These are phyloP conservation scores for Aspergillus hortae DNA, from an alignment of 2,329 filamentous ascomycete species.

Conservation along the genomic window DNA sequence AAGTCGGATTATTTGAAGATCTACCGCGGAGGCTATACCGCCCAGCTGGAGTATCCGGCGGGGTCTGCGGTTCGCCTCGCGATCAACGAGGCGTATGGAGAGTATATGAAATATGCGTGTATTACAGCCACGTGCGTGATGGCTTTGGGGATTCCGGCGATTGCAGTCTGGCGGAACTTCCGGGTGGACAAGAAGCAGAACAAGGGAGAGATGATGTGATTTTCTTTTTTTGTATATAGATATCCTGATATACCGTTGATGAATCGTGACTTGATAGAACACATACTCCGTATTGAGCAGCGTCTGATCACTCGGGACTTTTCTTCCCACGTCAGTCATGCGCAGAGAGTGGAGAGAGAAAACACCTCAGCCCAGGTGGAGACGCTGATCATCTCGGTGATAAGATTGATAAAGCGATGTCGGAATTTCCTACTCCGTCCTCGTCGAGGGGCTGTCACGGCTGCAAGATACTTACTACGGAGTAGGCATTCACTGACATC, in stretches of 20 bases:
- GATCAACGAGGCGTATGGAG: conserved; percentile 29
- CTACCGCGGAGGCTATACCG: conserved; percentile 22
- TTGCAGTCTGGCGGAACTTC: conserved; percentile 26
- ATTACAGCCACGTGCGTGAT: conserved; percentile 25
- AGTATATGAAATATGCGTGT: conserved; percentile 25
- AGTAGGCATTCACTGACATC: background rate
- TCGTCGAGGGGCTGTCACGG: background rate
- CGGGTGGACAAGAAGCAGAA: conserved; percentile 28
- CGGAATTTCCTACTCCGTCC: background rate
- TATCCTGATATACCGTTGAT: no score
- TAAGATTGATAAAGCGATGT: conserved; percentile 11
- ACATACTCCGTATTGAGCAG: background rate
- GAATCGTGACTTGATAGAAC: background rate
- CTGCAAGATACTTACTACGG: background rate
- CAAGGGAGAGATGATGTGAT: conserved; percentile 19
- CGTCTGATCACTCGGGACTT: background rate
- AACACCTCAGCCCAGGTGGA: conserved; percentile 1
- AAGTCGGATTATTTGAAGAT: conserved; percentile 20
- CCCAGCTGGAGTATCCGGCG: conserved; percentile 26
- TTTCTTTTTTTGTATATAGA: background rate
- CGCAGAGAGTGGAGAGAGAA: background rate
- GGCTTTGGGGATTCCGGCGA: conserved; percentile 21
- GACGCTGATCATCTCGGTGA: conserved; percentile 5
- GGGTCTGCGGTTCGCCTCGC: conserved; percentile 24
- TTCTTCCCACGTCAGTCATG: background rate